Conservation (phyloP, 441 rosid species). For the Erodium moschatum region DNA sequence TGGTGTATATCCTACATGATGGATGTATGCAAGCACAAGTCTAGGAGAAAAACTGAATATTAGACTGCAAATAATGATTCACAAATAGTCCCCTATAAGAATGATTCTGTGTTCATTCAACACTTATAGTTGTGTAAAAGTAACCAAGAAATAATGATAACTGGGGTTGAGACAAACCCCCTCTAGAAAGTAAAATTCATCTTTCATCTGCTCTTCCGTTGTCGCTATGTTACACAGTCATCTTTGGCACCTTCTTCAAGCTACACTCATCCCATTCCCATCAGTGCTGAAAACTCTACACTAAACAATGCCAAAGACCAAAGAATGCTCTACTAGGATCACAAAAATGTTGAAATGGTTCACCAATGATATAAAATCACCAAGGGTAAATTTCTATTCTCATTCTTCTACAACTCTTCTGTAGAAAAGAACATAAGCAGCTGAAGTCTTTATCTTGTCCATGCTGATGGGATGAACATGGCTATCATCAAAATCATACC, state of each 20-base stretch:
- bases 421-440: slow-evolving; percentile 94
- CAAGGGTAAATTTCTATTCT: slow-evolving; percentile 17
- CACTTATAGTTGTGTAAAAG: slow-evolving; percentile 17
- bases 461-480: slow-evolving; percentile 55
- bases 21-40: no score
- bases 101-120: slow-evolving; percentile 19
- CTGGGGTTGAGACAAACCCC: background rate
- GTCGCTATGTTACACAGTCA: slow-evolving; percentile 37
- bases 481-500: slow-evolving; percentile 94
- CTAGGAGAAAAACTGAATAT: background rate
- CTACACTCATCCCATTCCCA: slow-evolving; percentile 14
- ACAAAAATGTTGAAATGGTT: slow-evolving; percentile 17
- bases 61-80: background rate
- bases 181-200: no score
- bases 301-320: slow-evolving; percentile 25
- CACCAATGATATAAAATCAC: slow-evolving; percentile 5
- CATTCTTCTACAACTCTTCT: slow-evolving; percentile 59
- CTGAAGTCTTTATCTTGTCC: slow-evolving; percentile 85
- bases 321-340: slow-evolving; percentile 26
- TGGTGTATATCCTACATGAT: no score
- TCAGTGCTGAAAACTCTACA: slow-evolving; percentile 9
- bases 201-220: slow-evolving; percentile 13
- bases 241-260: slow-evolving; percentile 24
- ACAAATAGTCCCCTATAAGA: slow-evolving; percentile 12
- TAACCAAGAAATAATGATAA: slow-evolving; percentile 20